Evolutionary conservation across 495 filamentous ascomycete genomes (phyloP).

Genomic region (Neurospora tetrasperma): DNA sequence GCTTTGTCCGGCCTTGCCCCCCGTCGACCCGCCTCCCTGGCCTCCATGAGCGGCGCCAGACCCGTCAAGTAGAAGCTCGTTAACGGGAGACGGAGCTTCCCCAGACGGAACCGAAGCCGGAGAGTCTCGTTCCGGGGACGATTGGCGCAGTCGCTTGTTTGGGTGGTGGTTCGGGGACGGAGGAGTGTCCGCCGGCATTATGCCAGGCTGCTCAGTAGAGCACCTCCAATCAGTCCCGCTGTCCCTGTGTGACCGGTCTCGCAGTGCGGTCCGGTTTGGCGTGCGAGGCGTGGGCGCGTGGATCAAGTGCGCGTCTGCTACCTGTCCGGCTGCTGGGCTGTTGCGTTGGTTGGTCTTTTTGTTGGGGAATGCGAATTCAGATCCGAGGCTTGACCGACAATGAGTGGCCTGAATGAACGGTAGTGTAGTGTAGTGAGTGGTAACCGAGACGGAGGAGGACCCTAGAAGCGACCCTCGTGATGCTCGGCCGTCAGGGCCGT

Average conservation of each 20-base stretch:
- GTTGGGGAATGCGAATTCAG: background rate
- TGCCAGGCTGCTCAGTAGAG: constrained; percentile 8
- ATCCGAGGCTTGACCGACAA: background rate
- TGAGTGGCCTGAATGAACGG: background rate
- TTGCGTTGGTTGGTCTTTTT: background rate
- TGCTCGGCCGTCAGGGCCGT: background rate
- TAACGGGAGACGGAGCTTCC: constrained; percentile 19
- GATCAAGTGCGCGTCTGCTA: background rate
- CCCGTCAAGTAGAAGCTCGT: constrained; percentile 27
- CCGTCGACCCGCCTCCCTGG: constrained; percentile 2
- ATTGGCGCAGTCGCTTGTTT: constrained; percentile 41
- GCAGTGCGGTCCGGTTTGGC: background rate
- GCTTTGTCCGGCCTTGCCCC: constrained; percentile 36
- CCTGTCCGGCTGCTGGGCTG: background rate
- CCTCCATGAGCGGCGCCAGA: constrained; percentile 4
- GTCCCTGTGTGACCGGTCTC: background rate
- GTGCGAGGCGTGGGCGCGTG: background rate
- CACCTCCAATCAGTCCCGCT: background rate
- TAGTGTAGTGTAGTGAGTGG: background rate
- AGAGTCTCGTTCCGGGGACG: constrained; percentile 39
- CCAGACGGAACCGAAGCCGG: constrained; percentile 26
- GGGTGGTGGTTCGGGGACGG: constrained; percentile 35
- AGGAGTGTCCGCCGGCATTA: constrained; percentile 31
- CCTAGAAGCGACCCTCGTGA: background rate
- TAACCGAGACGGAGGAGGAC: background rate